phyloP scores from a whole-genome alignment of 148 eudicot species.

The Chenopodium suecicum region DNA sequence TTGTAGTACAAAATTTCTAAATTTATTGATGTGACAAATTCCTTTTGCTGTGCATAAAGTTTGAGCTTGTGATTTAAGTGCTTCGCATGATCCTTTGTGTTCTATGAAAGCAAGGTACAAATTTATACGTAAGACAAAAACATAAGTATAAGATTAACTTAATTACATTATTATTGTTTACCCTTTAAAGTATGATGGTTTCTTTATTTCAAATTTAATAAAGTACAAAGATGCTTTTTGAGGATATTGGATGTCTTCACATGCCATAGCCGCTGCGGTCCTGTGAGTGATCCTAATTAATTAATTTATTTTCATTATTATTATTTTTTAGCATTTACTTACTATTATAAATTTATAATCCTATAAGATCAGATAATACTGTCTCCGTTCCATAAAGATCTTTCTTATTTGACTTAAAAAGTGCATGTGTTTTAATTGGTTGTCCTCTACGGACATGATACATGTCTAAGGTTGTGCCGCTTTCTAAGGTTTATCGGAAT shows the following conservation, averaged over 20 bases:
- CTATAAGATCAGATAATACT: no score
- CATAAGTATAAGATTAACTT: not conserved
- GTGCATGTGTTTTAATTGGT: no score
- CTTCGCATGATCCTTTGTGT: conserved; percentile 23
- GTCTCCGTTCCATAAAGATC: no score
- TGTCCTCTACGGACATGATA: no score
- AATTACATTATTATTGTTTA: no score
- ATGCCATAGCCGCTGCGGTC: conserved; percentile 20
- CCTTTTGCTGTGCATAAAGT: conserved; percentile 12
- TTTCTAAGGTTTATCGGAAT: no score
- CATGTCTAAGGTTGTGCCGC: no score
- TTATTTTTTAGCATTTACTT: no score
- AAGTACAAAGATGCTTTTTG: conserved; percentile 11
- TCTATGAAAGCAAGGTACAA: conserved; percentile 21
- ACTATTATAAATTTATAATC: no score
- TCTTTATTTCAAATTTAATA: not conserved
- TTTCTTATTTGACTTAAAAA: no score
- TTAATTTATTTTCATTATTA: not conserved
- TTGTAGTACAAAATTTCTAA: not conserved
- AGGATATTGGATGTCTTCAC: conserved; percentile 22
- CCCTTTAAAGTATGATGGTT: not conserved
- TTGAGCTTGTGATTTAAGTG: conserved; percentile 6
- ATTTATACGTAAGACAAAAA: conserved; percentile 13
- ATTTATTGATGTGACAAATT: not conserved
- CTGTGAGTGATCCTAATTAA: conserved; percentile 3